phyloP scores from a whole-genome alignment of 768 basidiomycete genomes.

The Boletus reticuloceps region DNA sequence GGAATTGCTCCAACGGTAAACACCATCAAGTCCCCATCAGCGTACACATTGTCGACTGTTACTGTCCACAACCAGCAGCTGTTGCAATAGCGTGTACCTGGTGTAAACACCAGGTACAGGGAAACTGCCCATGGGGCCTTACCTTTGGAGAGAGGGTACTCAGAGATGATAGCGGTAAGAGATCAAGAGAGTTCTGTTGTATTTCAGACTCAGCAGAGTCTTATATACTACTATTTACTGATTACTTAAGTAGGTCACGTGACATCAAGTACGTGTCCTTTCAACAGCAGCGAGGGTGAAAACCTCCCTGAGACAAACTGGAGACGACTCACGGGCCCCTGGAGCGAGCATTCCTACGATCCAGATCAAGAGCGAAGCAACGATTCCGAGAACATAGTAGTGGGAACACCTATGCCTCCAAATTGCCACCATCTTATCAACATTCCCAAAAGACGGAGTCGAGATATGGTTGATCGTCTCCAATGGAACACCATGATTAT shows the following conservation, averaged over 20 bases:
- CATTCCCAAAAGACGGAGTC: conserved; percentile 20
- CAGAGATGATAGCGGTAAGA: too few species aligned
- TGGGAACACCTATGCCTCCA: conserved; percentile 20
- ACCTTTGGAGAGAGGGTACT: too few species aligned
- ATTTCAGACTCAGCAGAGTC: too few species aligned
- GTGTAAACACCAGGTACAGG: too few species aligned
- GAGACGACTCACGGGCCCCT: conserved; percentile 19
- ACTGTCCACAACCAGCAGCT: conserved; percentile 10
- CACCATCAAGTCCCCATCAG: conserved; percentile 21
- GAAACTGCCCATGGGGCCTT: too few species aligned
- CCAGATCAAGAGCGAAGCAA: conserved; percentile 20
- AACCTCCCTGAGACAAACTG: not conserved
- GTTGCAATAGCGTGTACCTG: too few species aligned
- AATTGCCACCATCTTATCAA: conserved; percentile 13
- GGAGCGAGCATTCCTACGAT: conserved; percentile 22
- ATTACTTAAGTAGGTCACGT: too few species aligned
- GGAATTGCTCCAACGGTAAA: conserved; percentile 22
- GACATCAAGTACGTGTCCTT: too few species aligned
- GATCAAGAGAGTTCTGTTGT: too few species aligned
- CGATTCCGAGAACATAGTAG: conserved; percentile 19
- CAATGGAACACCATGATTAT: conserved; percentile 20
- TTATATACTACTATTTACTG: too few species aligned
- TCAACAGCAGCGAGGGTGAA: too few species aligned
- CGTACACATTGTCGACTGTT: conserved; percentile 18
- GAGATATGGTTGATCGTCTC: conserved; percentile 23